Evolutionary conservation across 1,284 basidiomycete species (phyloP).

Genomic region (Ceratobasidium sp.): DNA sequence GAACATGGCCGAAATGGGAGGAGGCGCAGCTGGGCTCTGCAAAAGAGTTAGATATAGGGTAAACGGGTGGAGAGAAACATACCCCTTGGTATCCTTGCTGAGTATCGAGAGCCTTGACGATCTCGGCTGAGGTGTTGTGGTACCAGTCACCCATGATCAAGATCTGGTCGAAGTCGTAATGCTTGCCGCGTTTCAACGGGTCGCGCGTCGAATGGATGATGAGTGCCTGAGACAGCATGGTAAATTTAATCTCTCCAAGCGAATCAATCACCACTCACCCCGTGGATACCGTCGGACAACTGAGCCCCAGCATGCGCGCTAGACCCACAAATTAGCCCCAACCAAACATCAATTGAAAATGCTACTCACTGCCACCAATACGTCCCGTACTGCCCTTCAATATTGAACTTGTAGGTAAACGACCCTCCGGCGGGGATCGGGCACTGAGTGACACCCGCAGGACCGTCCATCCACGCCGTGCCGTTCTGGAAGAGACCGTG

Average conservation of each 20-base stretch:
- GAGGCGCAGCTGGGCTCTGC: conserved; percentile 32
- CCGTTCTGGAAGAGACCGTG: conserved; percentile 59
- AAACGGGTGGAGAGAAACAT: conserved; percentile 18
- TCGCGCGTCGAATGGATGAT: conserved; percentile 55
- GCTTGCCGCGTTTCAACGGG: conserved; percentile 51
- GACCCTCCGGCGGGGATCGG: conserved; percentile 61
- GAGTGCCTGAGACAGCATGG: conserved; percentile 53
- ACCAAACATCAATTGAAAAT: conserved; percentile 12
- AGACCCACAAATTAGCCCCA: background rate
- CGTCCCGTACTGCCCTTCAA: conserved; percentile 53
- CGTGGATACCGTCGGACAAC: conserved; percentile 45
- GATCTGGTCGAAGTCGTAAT: conserved; percentile 56
- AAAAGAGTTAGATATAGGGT: background rate
- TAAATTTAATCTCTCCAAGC: background rate
- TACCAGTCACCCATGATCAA: conserved; percentile 58
- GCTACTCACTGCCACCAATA: conserved; percentile 56
- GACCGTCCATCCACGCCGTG: conserved; percentile 61
- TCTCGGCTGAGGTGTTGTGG: conserved; percentile 53
- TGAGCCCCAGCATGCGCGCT: conserved; percentile 40
- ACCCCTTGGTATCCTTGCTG: conserved; percentile 55
- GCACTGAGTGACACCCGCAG: conserved; percentile 63
- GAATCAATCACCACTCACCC: conserved; percentile 50
- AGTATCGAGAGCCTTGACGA: conserved; percentile 53
- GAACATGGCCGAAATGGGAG: conserved; percentile 8
- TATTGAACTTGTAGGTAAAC: conserved; percentile 61